These are phyloP conservation scores for Phyllostachys edulis DNA, from an alignment of 176 grass and related monocot genomes.

Conservation along the genomic window DNA sequence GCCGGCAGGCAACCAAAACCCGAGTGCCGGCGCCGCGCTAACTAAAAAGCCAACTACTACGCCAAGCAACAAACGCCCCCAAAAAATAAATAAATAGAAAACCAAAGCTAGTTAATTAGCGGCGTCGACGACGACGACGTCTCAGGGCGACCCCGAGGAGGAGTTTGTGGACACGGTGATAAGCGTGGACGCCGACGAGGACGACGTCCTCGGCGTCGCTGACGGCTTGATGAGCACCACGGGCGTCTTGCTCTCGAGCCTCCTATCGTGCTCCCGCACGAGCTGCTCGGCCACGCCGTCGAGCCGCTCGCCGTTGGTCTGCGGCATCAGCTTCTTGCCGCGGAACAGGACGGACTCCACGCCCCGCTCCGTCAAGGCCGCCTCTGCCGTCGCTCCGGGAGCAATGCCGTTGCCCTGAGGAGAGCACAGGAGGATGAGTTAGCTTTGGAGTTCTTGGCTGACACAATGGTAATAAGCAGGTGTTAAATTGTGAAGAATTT, in stretches of 20 bases:
- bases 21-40: constrained; percentile 45
- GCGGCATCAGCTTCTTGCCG: constrained; percentile 58
- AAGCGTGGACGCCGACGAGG: constrained; percentile 63
- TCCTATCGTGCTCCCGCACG: constrained; percentile 54
- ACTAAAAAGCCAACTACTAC: constrained; percentile 12
- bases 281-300: constrained; percentile 61
- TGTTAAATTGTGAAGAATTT: neutral
- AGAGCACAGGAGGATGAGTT: neutral
- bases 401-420: constrained; percentile 59
- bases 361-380: constrained; percentile 50
- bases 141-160: constrained; percentile 60
- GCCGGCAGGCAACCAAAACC: constrained; percentile 65
- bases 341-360: constrained; percentile 74
- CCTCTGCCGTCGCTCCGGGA: constrained; percentile 38
- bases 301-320: constrained; percentile 72
- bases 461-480: neutral
- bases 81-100: neutral
- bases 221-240: constrained; percentile 58
- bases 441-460: neutral
- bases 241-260: constrained; percentile 52
- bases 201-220: constrained; percentile 55
- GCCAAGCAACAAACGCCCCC: neutral
- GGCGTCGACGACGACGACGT: neutral
- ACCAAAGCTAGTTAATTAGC: constrained; percentile 31
- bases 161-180: constrained; percentile 67